Conservation (phyloP, 2,329 filamentous ascomycete species). For the Fusarium agapanthi region DNA sequence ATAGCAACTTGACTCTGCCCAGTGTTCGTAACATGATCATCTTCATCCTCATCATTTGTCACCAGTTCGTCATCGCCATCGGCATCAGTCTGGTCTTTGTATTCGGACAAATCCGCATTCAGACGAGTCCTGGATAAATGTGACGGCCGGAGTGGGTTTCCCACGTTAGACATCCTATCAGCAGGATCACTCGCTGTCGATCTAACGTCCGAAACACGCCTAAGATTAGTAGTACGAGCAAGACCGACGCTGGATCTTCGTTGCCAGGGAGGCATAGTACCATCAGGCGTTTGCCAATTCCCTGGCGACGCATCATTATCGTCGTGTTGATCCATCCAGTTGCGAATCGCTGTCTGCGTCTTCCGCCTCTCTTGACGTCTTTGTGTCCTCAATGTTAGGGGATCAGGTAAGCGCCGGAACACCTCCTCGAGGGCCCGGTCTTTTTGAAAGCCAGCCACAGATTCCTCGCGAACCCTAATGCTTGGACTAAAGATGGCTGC, state of each 20-base stretch:
- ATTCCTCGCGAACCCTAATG: constrained; percentile 80
- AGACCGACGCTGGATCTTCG: constrained; percentile 63
- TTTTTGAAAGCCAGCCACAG: constrained; percentile 87
- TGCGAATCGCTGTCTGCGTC: constrained; percentile 82
- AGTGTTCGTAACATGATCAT: constrained; percentile 59
- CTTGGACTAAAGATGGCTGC: constrained; percentile 77
- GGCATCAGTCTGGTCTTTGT: constrained; percentile 76
- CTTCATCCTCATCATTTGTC: constrained; percentile 79
- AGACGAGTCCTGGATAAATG: constrained; percentile 52
- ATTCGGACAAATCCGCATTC: constrained; percentile 47
- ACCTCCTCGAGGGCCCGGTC: constrained; percentile 91
- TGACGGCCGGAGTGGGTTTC: constrained; percentile 43
- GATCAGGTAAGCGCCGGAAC: constrained; percentile 77
- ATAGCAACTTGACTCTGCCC: constrained; percentile 45
- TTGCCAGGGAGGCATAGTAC: constrained; percentile 57
- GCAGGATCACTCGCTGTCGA: constrained; percentile 72
- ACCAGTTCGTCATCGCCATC: constrained; percentile 92
- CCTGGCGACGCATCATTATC: constrained; percentile 57
- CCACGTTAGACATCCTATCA: constrained; percentile 66
- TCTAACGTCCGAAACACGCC: constrained; percentile 63
- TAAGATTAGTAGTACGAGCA: constrained; percentile 57
- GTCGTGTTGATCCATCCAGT: constrained; percentile 85
- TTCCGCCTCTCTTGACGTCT: constrained; percentile 73
- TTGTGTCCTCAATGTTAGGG: constrained; percentile 67
- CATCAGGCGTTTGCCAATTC: constrained; percentile 61